Evolutionary conservation across 495 filamentous ascomycete genomes (phyloP).

Genomic region (Echria macrotheca): DNA sequence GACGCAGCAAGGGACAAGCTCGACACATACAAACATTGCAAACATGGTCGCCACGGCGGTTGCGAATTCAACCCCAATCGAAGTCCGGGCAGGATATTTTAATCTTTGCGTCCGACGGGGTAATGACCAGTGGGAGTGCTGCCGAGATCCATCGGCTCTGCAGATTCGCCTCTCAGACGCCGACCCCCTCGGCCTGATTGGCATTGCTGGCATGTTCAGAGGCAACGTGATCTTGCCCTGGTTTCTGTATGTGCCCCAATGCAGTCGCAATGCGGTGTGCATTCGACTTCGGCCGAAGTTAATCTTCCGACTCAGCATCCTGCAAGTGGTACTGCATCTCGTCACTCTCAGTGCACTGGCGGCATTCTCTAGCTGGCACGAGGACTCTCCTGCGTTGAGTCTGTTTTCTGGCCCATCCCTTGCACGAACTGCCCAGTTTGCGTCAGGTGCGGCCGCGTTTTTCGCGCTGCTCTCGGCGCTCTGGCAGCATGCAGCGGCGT

Average conservation of each 20-base stretch:
- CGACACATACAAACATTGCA: no score
- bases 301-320: neutral
- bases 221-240: neutral
- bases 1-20: no score
- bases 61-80: neutral
- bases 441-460: neutral
- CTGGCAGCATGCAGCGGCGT: neutral
- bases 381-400: neutral
- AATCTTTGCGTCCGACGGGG: neutral
- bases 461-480: neutral
- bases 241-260: neutral
- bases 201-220: neutral
- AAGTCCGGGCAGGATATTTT: constrained; percentile 1
- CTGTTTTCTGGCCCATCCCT: neutral
- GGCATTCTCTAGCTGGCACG: neutral
- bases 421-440: neutral
- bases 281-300: neutral
- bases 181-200: neutral
- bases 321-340: neutral
- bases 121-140: neutral
- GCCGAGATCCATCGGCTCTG: neutral
- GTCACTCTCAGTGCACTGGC: neutral
- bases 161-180: neutral
- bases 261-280: neutral
- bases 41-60: neutral